These are phyloP conservation scores for Aspergillus saccharolyticus DNA, from an alignment of 495 filamentous ascomycete species.

Conservation along the genomic window DNA sequence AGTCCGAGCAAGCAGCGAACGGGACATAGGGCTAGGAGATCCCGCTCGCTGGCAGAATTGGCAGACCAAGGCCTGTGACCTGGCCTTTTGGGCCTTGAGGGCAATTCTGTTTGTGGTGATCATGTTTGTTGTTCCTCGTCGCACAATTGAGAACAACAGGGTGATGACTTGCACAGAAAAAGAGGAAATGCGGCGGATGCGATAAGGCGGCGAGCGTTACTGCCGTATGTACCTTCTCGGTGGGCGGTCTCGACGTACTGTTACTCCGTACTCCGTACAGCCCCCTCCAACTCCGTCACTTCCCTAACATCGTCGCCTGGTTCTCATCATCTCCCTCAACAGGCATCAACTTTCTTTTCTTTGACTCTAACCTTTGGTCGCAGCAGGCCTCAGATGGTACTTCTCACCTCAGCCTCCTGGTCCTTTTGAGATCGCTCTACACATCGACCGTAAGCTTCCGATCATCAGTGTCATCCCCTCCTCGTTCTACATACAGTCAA, in stretches of 20 bases:
- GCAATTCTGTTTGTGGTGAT: slow-evolving; percentile 33
- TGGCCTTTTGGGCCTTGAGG: slow-evolving; percentile 25
- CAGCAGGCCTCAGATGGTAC: slow-evolving; percentile 10
- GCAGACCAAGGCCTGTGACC: slow-evolving; percentile 26
- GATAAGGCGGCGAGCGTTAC: slow-evolving; percentile 9
- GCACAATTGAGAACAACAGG: not conserved
- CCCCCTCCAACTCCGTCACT: not conserved
- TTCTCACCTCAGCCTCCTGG: slow-evolving; percentile 9
- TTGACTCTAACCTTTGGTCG: not conserved
- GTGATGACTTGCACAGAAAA: slow-evolving; percentile 16
- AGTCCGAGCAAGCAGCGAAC: slow-evolving; percentile 21
- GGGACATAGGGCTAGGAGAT: slow-evolving; percentile 14
- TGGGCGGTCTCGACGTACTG: not conserved
- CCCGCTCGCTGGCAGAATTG: slow-evolving; percentile 37
- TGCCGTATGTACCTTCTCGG: slow-evolving; percentile 1
- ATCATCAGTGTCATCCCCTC: slow-evolving; percentile 9
- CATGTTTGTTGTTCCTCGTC: not conserved
- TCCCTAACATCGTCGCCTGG: not conserved
- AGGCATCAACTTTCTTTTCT: slow-evolving; percentile 8
- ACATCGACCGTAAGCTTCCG: slow-evolving; percentile 8
- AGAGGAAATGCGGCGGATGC: not conserved
- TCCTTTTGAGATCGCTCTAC: slow-evolving; percentile 11
- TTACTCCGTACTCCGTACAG: no score
- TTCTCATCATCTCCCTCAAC: slow-evolving; percentile 11
- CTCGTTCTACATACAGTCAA: slow-evolving; percentile 10